Conservation (phyloP, 345 rosid species). For the Iberis pinnata region DNA sequence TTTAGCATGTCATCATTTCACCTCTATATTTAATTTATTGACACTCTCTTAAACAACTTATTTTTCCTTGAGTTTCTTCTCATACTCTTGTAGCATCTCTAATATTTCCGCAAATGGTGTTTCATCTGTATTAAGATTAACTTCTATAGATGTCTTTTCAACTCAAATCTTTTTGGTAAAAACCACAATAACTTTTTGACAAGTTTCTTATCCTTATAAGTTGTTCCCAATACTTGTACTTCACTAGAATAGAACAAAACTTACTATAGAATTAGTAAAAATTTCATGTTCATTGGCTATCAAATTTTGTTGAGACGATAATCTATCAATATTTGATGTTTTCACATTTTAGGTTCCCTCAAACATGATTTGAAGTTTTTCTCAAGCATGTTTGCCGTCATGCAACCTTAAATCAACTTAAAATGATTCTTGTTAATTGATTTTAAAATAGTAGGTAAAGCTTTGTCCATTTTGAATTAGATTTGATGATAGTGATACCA, state of each 20-base stretch:
- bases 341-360: background rate
- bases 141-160: background rate
- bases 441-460: background rate
- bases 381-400: background rate
- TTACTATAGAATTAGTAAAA: background rate
- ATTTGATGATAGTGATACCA: background rate
- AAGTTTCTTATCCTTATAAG: background rate
- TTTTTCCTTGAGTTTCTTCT: background rate
- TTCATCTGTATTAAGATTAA: background rate
- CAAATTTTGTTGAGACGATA: background rate
- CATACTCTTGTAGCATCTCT: background rate
- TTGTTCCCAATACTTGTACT: background rate
- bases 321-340: background rate
- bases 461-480: background rate
- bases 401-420: background rate
- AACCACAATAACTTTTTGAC: background rate
- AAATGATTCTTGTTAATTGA: background rate
- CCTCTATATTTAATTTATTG: background rate
- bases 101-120: background rate
- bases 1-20: background rate
- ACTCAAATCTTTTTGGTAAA: background rate
- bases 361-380: background rate
- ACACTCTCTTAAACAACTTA: background rate
- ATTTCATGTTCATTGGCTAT: background rate
- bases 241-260: background rate